These are phyloP conservation scores for Vaccinium vitisidaea DNA, from an alignment of 148 eudicot genomes.

Conservation along the genomic window DNA sequence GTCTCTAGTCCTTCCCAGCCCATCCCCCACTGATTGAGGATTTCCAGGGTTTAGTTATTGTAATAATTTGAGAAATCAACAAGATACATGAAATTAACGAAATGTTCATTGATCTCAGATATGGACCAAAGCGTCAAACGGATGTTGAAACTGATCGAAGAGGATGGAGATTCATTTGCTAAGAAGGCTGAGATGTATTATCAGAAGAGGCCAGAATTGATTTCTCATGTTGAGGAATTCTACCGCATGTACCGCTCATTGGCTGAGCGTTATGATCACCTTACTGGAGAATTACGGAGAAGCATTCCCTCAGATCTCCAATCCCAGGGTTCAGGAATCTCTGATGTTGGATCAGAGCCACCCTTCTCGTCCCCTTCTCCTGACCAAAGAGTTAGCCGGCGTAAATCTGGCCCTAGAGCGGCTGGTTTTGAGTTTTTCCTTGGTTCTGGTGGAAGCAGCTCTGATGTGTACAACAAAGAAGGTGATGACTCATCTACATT, in stretches of 20 bases:
- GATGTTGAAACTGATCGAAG: conserved; percentile 81
- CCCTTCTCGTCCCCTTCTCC: conserved; percentile 38
- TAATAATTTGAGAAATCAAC: not conserved
- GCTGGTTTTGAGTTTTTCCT: conserved; percentile 89
- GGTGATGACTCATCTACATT: conserved; percentile 68
- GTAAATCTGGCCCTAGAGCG: conserved; percentile 70
- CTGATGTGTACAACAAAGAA: conserved; percentile 51
- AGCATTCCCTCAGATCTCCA: conserved; percentile 63
- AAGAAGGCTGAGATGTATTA: conserved; percentile 88
- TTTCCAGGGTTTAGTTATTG: too few relatives aligned
- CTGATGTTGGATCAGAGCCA: conserved; percentile 63
- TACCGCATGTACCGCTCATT: conserved; percentile 71
- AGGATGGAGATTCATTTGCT: conserved; percentile 86
- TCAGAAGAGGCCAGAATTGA: conserved; percentile 72
- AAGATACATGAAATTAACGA: conserved; percentile 15
- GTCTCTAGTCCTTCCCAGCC: too few relatives aligned
- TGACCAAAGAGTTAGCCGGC: conserved; percentile 41
- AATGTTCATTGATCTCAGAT: conserved; percentile 38
- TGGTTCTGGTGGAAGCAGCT: conserved; percentile 58
- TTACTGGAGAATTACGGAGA: conserved; percentile 65
- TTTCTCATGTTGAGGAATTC: conserved; percentile 75
- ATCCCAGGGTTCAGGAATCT: conserved; percentile 56
- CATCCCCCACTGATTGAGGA: too few relatives aligned
- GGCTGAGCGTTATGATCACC: conserved; percentile 84
- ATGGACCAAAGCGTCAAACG: conserved; percentile 64